Evolutionary conservation across 331 rosid genomes (phyloP).

Genomic region (Malus hybrid): DNA sequence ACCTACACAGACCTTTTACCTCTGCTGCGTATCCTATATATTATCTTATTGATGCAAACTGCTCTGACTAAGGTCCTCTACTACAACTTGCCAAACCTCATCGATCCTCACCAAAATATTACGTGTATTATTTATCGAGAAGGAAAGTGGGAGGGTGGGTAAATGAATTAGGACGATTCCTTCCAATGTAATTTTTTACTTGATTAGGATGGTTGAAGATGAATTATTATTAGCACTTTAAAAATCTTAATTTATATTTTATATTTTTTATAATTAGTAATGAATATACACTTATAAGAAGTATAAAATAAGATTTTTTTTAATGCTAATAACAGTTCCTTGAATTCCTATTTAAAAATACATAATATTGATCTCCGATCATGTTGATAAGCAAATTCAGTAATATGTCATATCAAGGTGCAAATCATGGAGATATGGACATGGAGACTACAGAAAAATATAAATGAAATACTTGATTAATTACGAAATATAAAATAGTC

Average conservation of each 20-base stretch:
- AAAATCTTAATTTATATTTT: fast-evolving
- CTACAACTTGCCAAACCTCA: not conserved
- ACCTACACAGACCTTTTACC: not conserved
- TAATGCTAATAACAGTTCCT: fast-evolving
- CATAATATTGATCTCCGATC: too few species aligned
- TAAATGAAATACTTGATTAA: not conserved
- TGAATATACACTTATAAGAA: too few species aligned
- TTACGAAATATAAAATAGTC: not conserved
- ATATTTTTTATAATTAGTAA: too few species aligned
- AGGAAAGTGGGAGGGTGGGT: not conserved
- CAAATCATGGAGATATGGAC: not conserved
- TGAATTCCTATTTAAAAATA: too few species aligned
- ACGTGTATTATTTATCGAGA: not conserved
- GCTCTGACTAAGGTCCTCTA: not conserved
- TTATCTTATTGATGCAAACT: not conserved
- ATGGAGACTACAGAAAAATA: not conserved
- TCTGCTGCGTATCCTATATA: not conserved
- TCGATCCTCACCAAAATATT: not conserved
- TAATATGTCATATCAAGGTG: too few species aligned
- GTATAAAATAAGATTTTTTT: fast-evolving
- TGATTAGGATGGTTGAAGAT: too few species aligned
- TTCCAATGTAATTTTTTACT: too few species aligned
- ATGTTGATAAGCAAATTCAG: too few species aligned
- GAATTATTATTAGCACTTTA: fast-evolving
- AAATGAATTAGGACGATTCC: not conserved